These are phyloP conservation scores for Paxillus rubicundulus DNA, from an alignment of 768 basidiomycete species.

Conservation along the genomic window DNA sequence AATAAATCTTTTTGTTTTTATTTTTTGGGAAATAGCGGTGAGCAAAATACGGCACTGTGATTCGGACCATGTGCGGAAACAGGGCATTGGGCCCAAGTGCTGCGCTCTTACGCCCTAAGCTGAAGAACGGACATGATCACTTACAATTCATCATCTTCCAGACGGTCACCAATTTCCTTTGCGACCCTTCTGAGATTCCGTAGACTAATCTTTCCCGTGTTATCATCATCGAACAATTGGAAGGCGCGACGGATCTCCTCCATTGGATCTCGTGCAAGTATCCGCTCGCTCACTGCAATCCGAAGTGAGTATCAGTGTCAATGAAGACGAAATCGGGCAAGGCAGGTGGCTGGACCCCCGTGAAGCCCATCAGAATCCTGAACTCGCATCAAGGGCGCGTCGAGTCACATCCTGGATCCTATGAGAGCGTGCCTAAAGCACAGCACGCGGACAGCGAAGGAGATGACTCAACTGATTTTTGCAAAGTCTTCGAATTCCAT, in stretches of 20 bases:
- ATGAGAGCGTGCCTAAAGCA: neutral
- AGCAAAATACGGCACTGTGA: slow-evolving; percentile 19
- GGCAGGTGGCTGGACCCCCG: neutral
- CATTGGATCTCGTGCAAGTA: slow-evolving; percentile 91
- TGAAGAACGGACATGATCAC: slow-evolving; percentile 34
- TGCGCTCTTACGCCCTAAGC: slow-evolving; percentile 21
- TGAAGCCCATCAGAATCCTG: neutral
- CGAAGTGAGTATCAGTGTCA: slow-evolving; percentile 17
- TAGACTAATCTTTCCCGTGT: slow-evolving; percentile 90
- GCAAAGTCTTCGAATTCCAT: slow-evolving; percentile 95
- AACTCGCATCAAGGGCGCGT: slow-evolving; percentile 3
- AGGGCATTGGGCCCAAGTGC: slow-evolving; percentile 27
- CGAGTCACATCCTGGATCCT: neutral
- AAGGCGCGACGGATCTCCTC: slow-evolving; percentile 96
- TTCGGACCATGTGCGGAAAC: slow-evolving; percentile 24
- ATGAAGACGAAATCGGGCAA: neutral
- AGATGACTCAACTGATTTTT: slow-evolving; percentile 73
- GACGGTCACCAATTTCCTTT: slow-evolving; percentile 91
- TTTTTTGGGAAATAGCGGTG: slow-evolving; percentile 25
- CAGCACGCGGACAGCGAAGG: neutral
- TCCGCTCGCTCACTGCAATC: slow-evolving; percentile 84
- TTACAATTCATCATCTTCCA: slow-evolving; percentile 96
- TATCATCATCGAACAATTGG: slow-evolving; percentile 94
- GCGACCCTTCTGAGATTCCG: slow-evolving; percentile 91
- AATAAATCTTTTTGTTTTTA: slow-evolving; percentile 9